Evolutionary conservation across 129 eudicot genomes (phyloP).

Genomic region (Daucus carota): DH1_v3.0 NC_030387.2:33717001-33717500

Average conservation of each 20-base stretch:
- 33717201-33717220: slow-evolving; percentile 73
- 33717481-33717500: neutral
- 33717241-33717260: slow-evolving; percentile 77
- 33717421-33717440: neutral
- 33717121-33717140: neutral
- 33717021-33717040: slow-evolving; percentile 93
- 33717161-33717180: slow-evolving; percentile 87
- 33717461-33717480: neutral
- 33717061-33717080: neutral
- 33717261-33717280: slow-evolving; percentile 84
- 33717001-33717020: slow-evolving; percentile 74
- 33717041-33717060: neutral
- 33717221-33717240: slow-evolving; percentile 79
- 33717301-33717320: slow-evolving; percentile 51
- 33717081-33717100: neutral
- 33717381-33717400: neutral
- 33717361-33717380: slow-evolving; percentile 38
- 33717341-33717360: slow-evolving; percentile 56
- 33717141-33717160: slow-evolving; percentile 1
- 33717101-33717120: neutral
- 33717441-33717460: neutral
- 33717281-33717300: slow-evolving; percentile 43
- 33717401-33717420: neutral
- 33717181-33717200: slow-evolving; percentile 73
- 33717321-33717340: slow-evolving; percentile 68